A percentile compares a stretch with the other conserved stretches of the same genome.
phyloP scores from a whole-genome alignment of 2,329 filamentous ascomycete species.

The Torrubiella hemipterigena region DNA sequence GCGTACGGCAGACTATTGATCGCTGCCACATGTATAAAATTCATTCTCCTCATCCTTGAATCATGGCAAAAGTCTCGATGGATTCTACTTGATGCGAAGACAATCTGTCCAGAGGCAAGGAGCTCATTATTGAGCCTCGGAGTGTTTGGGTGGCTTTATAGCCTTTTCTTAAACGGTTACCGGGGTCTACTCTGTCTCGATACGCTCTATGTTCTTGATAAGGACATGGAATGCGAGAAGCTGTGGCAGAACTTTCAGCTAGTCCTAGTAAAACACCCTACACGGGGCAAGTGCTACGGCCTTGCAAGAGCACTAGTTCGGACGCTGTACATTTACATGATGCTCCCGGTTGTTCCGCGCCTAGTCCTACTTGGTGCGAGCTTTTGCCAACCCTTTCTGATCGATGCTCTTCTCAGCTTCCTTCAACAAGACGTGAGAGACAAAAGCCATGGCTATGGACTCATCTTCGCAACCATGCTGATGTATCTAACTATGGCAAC shows the following conservation, averaged over 20 bases:
- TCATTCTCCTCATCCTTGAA: not conserved
- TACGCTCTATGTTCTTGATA: constrained; percentile 1
- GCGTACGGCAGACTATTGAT: not conserved
- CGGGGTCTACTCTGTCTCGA: not conserved
- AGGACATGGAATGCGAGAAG: not conserved
- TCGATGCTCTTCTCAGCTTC: constrained; percentile 17
- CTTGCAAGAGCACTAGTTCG: constrained; percentile 6
- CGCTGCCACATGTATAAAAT: not conserved
- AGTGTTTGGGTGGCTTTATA: constrained; percentile 1
- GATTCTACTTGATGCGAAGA: not conserved
- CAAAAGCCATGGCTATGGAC: constrained; percentile 17
- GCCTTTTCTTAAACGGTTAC: not conserved
- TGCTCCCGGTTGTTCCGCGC: constrained; percentile 18
- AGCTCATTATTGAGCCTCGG: not conserved
- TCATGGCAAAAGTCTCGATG: constrained; percentile 1
- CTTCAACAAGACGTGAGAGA: constrained; percentile 7
- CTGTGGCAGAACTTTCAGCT: not conserved
- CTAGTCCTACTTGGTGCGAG: constrained; percentile 19
- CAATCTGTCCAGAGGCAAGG: not conserved
- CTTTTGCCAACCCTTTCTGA: constrained; percentile 24
- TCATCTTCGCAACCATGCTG: constrained; percentile 19
- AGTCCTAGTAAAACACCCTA: not conserved
- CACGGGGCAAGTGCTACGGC: not conserved
- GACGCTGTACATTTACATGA: constrained; percentile 13
- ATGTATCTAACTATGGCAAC: constrained; percentile 21